Base-by-base conservation (phyloP, 257 asterid genomes). In the Salvia rosmarinus region DNA sequence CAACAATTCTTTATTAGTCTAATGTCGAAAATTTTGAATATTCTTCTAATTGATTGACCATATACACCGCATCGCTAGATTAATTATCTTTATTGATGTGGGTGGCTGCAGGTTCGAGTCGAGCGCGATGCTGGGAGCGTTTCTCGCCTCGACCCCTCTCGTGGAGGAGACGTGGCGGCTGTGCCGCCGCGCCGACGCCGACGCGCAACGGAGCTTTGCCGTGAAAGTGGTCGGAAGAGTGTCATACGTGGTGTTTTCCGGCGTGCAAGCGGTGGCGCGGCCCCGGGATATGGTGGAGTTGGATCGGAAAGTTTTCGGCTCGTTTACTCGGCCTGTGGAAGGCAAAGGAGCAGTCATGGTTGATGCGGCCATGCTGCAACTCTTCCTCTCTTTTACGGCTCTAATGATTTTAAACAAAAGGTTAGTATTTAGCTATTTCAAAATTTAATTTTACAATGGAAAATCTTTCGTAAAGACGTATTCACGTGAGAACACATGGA, bases 91-190 rank as follows among this genome's bases (percentile, higher is more conserved):
- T n/a, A n/a, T n/a, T n/a, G n/a, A n/a, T n/a, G n/a, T n/a, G n/a
- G n/a, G n/a, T n/a, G n/a, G n/a, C n/a, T n/a, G 30, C 64, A 89
- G 96, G 85, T 89, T 87, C 25, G 94, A 89, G 85, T 79, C 91
- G 0, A 84, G 90, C 57, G 95, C 87, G 70, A 90, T 83, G 88
- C 75, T 90, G 40, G 90, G 88, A 34, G 71, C 89, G 1, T 79
- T 84, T 72, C 71, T 87, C 62, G 89, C 90, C 25, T 87, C 96
- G 0, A 87, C 95, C 37, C 92, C 90, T 2, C 76, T 90, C 55
- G 75, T 90, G 61, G 90, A 79, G 75, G 88, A 85, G 35, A 82
- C 96, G 17, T 90, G 94, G 97, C 71, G 71, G 70, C 82, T 75
- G 23, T 90, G 88, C 82, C 39, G 75, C 67, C 75, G 25, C 4